phyloP scores from a whole-genome alignment of 768 basidiomycete species.

The Favolaschia claudopus region DNA sequence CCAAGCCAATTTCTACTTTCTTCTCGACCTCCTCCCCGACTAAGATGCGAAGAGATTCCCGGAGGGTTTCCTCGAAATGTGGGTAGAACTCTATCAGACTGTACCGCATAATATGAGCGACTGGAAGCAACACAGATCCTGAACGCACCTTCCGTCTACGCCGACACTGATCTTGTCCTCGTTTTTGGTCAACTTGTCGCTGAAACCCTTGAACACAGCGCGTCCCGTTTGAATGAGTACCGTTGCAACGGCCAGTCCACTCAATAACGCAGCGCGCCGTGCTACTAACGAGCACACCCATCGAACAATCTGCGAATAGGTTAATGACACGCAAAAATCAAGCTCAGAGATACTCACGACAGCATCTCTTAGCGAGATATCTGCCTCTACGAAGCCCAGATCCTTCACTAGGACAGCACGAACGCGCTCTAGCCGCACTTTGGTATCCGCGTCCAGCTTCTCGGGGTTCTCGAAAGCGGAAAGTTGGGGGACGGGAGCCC shows the following conservation, averaged over 20 bases:
- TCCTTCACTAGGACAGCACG: constrained; percentile 66
- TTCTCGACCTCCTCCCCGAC: constrained; percentile 85
- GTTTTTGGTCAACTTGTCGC: constrained; percentile 38
- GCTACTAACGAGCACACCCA: constrained; percentile 84
- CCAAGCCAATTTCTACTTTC: constrained; percentile 85
- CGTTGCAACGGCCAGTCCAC: constrained; percentile 88
- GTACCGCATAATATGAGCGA: constrained; percentile 3
- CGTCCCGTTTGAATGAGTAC: constrained; percentile 83
- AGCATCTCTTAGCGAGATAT: constrained; percentile 67
- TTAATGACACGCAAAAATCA: constrained; percentile 39
- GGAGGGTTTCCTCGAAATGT: constrained; percentile 75
- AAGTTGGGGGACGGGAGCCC: constrained; percentile 46
- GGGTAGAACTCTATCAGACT: constrained; percentile 95
- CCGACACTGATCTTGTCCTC: constrained; percentile 77
- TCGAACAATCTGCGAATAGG: constrained; percentile 71
- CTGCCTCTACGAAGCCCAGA: constrained; percentile 62
- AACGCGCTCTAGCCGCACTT: constrained; percentile 58
- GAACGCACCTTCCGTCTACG: constrained; percentile 86
- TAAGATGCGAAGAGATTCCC: constrained; percentile 75
- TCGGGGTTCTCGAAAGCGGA: constrained; percentile 40
- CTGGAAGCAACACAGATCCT: neutral
- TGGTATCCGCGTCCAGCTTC: constrained; percentile 39
- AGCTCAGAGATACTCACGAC: constrained; percentile 45
- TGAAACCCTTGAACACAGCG: constrained; percentile 57
- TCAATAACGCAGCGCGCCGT: constrained; percentile 81